These are phyloP conservation scores for Phellopilus nigrolimitatus DNA, from an alignment of 1,284 basidiomycete genomes.

Conservation along the genomic window DNA sequence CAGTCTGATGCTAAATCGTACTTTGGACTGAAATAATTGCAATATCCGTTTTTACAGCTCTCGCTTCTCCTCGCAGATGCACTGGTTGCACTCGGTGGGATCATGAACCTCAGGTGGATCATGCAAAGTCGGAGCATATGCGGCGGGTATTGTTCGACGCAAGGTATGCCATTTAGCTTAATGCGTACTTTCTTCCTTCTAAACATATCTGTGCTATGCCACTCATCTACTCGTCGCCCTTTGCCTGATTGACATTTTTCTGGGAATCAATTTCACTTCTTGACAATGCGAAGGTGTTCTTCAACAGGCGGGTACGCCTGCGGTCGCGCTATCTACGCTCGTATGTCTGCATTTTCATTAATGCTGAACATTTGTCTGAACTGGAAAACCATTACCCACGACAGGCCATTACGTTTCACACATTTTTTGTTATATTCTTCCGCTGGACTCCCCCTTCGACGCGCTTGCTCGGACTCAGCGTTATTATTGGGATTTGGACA, in stretches of 20 bases:
- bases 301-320: constrained; percentile 12
- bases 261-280: too few relatives aligned
- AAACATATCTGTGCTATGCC: too few relatives aligned
- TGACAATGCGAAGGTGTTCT: too few relatives aligned
- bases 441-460: constrained; percentile 17
- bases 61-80: constrained; percentile 16
- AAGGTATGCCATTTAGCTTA: constrained; percentile 14
- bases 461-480: background rate
- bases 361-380: background rate
- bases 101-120: constrained; percentile 17
- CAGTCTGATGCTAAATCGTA: too few relatives aligned
- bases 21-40: background rate
- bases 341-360: constrained; percentile 9
- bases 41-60: constrained; percentile 5
- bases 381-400: too few relatives aligned
- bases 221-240: too few relatives aligned
- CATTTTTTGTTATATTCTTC: constrained; percentile 20
- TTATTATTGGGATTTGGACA: constrained; percentile 13
- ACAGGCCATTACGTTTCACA: constrained; percentile 20
- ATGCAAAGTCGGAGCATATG: constrained; percentile 3
- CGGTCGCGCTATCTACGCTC: constrained; percentile 15
- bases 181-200: too few relatives aligned
- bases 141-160: constrained; percentile 14
- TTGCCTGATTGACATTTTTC: too few relatives aligned
- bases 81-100: constrained; percentile 16